Conservation (phyloP, 306 rosid genomes). For the Oemleria cerasiformis region DNA sequence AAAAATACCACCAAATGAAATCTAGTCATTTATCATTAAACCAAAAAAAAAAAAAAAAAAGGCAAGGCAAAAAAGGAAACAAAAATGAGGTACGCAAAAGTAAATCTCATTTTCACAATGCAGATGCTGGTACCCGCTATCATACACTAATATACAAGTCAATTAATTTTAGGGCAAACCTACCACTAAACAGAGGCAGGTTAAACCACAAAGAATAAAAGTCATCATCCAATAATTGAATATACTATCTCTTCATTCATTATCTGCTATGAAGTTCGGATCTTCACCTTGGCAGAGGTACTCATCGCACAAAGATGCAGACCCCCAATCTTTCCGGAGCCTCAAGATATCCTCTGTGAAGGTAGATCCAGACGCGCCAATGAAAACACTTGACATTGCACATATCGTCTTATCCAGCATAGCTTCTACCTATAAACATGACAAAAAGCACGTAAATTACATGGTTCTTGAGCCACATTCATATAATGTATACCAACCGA, state of each 20-base stretch:
- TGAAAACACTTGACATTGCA: conserved; percentile 83
- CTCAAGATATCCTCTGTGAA: conserved; percentile 94
- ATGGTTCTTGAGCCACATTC: conserved; percentile 1
- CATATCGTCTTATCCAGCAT: conserved; percentile 98
- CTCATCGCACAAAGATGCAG: conserved; percentile 82
- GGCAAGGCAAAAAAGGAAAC: not conserved
- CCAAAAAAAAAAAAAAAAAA: not conserved
- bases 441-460: conserved; percentile 5
- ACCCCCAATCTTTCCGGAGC: conserved; percentile 84
- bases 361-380: conserved; percentile 95
- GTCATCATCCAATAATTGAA: conserved; percentile 3
- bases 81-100: conserved; percentile 4
- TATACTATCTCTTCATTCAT: conserved; percentile 41
- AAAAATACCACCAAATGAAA: not conserved
- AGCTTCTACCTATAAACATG: conserved; percentile 78
- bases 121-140: conserved; percentile 29
- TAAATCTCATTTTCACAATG: conserved; percentile 25
- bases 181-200: conserved; percentile 12
- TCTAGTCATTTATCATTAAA: not conserved
- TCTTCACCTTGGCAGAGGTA: conserved; percentile 94
- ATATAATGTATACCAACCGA: not conserved
- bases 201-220: conserved; percentile 17
- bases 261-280: conserved; percentile 73
- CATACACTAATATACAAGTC: conserved; percentile 40
- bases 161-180: conserved; percentile 28